These are phyloP conservation scores for Eucalyptus coolabah DNA, from an alignment of 345 rosid genomes.

Conservation along the genomic window DNA sequence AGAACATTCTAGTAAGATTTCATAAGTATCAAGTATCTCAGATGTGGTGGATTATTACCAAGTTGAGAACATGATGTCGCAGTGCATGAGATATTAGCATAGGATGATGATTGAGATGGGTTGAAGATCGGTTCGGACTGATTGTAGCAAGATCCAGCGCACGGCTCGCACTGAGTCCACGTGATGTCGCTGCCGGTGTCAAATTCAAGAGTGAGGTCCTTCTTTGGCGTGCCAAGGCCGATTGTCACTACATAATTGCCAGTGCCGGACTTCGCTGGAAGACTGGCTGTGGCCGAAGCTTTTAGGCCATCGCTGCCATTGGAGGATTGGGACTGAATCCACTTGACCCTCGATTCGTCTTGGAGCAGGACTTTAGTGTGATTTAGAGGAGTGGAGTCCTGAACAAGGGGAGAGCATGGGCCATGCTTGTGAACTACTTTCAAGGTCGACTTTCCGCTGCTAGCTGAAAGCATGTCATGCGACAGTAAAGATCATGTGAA, in stretches of 20 bases:
- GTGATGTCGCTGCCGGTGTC: constrained; percentile 13
- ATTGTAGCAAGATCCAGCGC: not conserved
- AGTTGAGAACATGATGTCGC: not conserved
- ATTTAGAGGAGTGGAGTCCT: not conserved
- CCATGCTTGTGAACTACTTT: not conserved
- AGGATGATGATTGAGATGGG: constrained; percentile 3
- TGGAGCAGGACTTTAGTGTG: not conserved
- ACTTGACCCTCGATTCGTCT: not conserved
- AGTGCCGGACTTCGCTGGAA: not conserved
- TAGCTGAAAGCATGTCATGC: not conserved
- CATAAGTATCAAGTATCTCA: not conserved
- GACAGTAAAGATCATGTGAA: not conserved
- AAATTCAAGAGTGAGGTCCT: not conserved
- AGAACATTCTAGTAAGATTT: not conserved
- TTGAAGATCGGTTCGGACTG: constrained; percentile 4
- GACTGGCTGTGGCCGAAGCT: not conserved
- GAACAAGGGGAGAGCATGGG: not conserved
- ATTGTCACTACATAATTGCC: not conserved
- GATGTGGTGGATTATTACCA: not conserved
- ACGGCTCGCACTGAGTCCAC: constrained; percentile 21
- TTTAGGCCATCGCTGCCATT: not conserved
- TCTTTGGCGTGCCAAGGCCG: constrained; percentile 4
- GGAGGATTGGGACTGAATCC: not conserved
- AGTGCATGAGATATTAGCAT: not conserved
- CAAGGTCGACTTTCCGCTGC: not conserved